Base-by-base conservation (phyloP, 2,329 filamentous ascomycete genomes). In the Fusarium veterinarium region DNA sequence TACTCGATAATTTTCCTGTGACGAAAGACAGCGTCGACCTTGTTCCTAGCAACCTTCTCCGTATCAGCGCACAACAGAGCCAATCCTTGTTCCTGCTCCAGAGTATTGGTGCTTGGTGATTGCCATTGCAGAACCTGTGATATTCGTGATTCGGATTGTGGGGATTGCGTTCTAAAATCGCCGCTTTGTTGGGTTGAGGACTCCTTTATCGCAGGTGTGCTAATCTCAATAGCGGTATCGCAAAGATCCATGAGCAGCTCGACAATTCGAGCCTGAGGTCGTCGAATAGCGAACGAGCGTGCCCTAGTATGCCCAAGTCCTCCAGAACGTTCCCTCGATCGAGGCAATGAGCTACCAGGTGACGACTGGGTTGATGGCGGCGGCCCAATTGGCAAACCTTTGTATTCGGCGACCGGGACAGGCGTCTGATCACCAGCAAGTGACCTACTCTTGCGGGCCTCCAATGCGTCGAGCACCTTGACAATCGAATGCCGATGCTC, bases 121-220 rank as follows among this genome's bases (percentile, higher is more conserved):
- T 97, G 95, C 96, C 97, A 99, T 80, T 98, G 95, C 74, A 97
- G 82, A 10, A 99, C 95, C 81, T 99, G 96, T 3, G 93, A 93
- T 75, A 98, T 97, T 37, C 95, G 91, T 46, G 94, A 96, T 80
- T 99, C 96, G 1, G 97, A 99, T 79, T 98, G 94, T 1, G 96
- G 96, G 8, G 96, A 99, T 79, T 98, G 93, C 0, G 95, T 97
- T 51, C 95, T 91, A 71, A 98, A 91, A 71, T 97, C 95, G 53
- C 93, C 92, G 12, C 89, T 81, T 41, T 81, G 78, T 73, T 92
- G 89, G 5, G 89, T 86, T 13, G 91, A 89, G 7, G 90, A 87
- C 74, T 98, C 95, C 78, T 97, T 98, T 83, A 99, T 93, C 10
- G 95, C 92, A 10, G 96, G 95, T 8, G 94, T 95, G 83, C 92